These are phyloP conservation scores for Blumeria graminis DNA, from an alignment of 2,329 filamentous ascomycete genomes.

Conservation along the genomic window DNA sequence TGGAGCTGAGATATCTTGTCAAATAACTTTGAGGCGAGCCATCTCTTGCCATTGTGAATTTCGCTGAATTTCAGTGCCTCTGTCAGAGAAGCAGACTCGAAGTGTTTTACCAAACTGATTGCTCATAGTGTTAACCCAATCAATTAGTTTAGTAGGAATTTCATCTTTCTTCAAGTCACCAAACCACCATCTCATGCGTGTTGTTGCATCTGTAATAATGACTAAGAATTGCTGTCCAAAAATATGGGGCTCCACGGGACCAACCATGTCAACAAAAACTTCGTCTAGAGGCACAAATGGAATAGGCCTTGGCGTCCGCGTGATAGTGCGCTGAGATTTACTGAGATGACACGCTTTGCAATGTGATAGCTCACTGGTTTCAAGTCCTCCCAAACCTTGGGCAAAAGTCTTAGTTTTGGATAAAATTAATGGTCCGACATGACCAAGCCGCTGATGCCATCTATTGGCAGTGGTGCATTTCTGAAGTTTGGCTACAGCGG, in stretches of 20 bases:
- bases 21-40: too few relatives aligned
- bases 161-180: background rate
- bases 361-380: background rate
- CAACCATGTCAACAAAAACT: too few relatives aligned
- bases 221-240: background rate
- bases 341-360: background rate
- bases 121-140: background rate
- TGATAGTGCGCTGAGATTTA: background rate
- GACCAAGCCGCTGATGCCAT: too few relatives aligned
- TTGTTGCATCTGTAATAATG: background rate
- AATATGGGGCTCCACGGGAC: background rate
- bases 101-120: background rate
- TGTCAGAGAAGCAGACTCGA: background rate
- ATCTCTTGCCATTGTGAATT: too few relatives aligned
- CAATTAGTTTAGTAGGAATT: background rate
- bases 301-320: background rate
- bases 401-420: too few relatives aligned
- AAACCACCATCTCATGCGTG: background rate
- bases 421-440: too few relatives aligned
- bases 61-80: too few relatives aligned
- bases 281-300: background rate
- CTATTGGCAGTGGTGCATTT: too few relatives aligned
- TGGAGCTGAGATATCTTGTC: too few relatives aligned
- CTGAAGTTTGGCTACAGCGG: too few relatives aligned
- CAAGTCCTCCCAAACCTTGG: constrained; percentile 20